Base-by-base conservation (phyloP, 108 stramenopile genomes). In the Ochromonas danica region DNA sequence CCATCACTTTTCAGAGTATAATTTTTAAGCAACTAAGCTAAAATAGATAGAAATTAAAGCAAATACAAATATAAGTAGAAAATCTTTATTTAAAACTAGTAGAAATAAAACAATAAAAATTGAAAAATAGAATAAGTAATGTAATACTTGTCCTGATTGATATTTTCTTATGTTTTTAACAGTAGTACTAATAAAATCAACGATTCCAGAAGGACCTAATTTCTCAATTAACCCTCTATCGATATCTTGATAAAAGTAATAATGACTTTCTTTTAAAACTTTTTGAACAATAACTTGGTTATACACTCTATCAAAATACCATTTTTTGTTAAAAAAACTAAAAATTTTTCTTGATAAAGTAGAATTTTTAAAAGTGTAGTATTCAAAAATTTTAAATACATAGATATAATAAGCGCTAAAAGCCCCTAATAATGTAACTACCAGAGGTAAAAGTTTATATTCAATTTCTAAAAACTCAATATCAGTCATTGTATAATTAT, bases 11-110 rank as follows among this genome's bases (percentile, higher is more conserved):
- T 17, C 17, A 67, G 31, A 71, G 38, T 31, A 72, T 28, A 61
- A n/a, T 77, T 75, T 81, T 74, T 71, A 61, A 81, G 31, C 63
- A 33, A 33, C 30, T 31, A 65, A 75, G 63, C 63, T 67, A 22
- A 31, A 67, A 22, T 33, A 67, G 17, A 31, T 31, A 67, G 63
- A 22, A 31, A 67, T 67, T 33, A 67, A 67, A 67, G 63, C 17
- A 67, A 31, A 31, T 67, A 31, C 31, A 31, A 31, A 67, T 67
- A 31, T 22, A 67, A 67, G 63, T 31, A 33, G 63, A 33, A 33
- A 67, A 22, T 67, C 31, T 22, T 31, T 31, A 22, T 33, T 33
- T 33, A 31, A 67, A 22, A 31, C 63, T 67, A 31, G 63, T 33
- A 67, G 63, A 72, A 45, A 28, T 39, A 41, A 71, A 72, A 80